Base-by-base conservation (phyloP, 202 grass and related monocot genomes). In the Dendrocalamus latiflorus region DNA sequence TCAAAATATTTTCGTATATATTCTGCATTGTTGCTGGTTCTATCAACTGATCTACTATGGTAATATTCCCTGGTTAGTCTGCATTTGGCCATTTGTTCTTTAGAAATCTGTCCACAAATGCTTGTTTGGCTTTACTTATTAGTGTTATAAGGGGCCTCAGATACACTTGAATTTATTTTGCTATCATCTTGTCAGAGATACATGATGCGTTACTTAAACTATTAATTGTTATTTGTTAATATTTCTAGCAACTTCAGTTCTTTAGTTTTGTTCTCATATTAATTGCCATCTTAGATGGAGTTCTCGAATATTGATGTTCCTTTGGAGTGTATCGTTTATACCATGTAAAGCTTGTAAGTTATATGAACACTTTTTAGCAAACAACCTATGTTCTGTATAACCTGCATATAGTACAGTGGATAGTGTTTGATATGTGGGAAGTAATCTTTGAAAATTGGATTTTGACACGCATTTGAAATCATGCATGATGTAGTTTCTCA, bases 21-120 rank as follows among this genome's bases (percentile, higher is more conserved):
- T 90, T 93, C 91, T 79, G 89, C 93, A 48, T 67, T 96, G 42
- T 80, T 94, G 79, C 71, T 99, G 62, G 97, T 96, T 94, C 79
- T 99, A 77, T 84, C 60, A 51, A 85, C 89, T 84, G 97, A 99
- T 92, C 64, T 99, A 45, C 70, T 99, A 81, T 99, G 97, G 97
- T 99, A 99, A 93, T 84, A 89, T 86, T 88, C 89, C 79, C 65
- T 91, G 63, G 33, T 87, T 85, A 87, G 65, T 90, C 57, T 75
- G 68, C 65, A 66, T 82, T 65, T 83, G 28, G n/a, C 58, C 56
- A 80, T 71, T 76, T 77, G 44, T 68, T 81, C 6, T 53, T 70
- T 80, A n/a, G 63, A 76, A 80, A 24, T 43, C 24, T 74, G 30
- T n/a, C 26, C 24, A 53, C 18, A 55, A 48, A 66, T 80, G 42